Conservation (phyloP, 2,329 filamentous ascomycete genomes). For the Xylariomycetidae sp. region DNA sequence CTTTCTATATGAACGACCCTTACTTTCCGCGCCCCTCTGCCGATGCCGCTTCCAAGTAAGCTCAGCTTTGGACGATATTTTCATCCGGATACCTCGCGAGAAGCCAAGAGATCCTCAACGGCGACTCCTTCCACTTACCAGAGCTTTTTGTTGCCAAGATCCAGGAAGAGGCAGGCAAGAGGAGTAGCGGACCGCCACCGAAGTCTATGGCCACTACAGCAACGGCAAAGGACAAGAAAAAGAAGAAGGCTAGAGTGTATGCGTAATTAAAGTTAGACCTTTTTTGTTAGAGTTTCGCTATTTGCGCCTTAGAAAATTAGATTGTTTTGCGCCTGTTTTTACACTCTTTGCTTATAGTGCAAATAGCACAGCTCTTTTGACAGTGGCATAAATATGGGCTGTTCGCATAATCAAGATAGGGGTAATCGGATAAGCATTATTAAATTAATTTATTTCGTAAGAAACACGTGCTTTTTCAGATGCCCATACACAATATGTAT, state of each 20-base stretch:
- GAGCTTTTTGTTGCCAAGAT: not conserved
- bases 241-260: not conserved
- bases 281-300: too few species aligned
- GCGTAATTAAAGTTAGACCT: too few species aligned
- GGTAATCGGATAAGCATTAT: too few species aligned
- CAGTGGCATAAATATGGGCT: too few species aligned
- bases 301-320: too few species aligned
- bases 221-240: not conserved
- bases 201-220: not conserved
- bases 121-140: not conserved
- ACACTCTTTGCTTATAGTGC: too few species aligned
- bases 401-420: too few species aligned
- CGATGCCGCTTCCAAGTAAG: not conserved
- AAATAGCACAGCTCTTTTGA: too few species aligned
- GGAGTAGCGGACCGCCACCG: not conserved
- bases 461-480: too few species aligned
- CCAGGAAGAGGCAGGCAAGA: not conserved
- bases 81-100: not conserved
- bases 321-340: too few species aligned
- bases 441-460: too few species aligned
- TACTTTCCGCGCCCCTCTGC: conserved; percentile 1
- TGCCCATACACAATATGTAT: too few species aligned
- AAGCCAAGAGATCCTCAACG: not conserved
- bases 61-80: not conserved
- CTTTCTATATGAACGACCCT: conserved; percentile 1